phyloP scores from a whole-genome alignment of 176 grass and related monocot species.

The Sorghum bicolor region DNA sequence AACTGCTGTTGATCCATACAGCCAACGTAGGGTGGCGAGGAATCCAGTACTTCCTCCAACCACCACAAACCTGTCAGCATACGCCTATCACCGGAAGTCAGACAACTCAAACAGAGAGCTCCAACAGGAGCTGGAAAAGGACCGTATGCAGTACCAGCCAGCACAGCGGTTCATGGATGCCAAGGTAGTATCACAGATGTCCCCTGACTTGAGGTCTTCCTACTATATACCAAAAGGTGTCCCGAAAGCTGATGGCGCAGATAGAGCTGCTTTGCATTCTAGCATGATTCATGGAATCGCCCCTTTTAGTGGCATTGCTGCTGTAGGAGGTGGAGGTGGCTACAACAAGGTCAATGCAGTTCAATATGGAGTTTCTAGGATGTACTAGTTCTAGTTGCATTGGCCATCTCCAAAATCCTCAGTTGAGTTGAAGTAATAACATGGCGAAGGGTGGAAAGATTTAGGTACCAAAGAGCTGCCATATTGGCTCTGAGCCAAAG shows the following conservation, averaged over 20 bases:
- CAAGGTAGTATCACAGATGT: constrained; percentile 48
- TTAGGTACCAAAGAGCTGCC: constrained; percentile 2
- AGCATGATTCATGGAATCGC: constrained; percentile 60
- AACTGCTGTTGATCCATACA: constrained; percentile 51
- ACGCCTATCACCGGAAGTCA: constrained; percentile 44
- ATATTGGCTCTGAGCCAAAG: not conserved
- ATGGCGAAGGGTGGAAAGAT: not conserved
- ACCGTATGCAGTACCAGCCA: constrained; percentile 58
- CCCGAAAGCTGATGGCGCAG: constrained; percentile 42
- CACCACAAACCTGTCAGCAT: constrained; percentile 40
- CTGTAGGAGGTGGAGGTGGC: constrained; percentile 50
- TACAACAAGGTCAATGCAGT: constrained; percentile 63
- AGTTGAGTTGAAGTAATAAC: constrained; percentile 30
- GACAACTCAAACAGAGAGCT: constrained; percentile 47
- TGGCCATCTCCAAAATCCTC: constrained; percentile 19
- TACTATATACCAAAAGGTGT: constrained; percentile 52
- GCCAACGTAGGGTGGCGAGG: constrained; percentile 55
- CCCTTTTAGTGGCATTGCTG: constrained; percentile 66
- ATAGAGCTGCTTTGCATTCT: constrained; percentile 45
- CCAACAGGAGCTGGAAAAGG: constrained; percentile 47
- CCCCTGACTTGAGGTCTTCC: constrained; percentile 57
- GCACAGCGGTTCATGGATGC: constrained; percentile 51
- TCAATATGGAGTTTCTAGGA: constrained; percentile 81
- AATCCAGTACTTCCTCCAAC: constrained; percentile 59
- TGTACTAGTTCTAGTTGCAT: constrained; percentile 65